Base-by-base conservation (phyloP, 2,329 filamentous ascomycete species). In the Mollisiaceae sp. region DNA sequence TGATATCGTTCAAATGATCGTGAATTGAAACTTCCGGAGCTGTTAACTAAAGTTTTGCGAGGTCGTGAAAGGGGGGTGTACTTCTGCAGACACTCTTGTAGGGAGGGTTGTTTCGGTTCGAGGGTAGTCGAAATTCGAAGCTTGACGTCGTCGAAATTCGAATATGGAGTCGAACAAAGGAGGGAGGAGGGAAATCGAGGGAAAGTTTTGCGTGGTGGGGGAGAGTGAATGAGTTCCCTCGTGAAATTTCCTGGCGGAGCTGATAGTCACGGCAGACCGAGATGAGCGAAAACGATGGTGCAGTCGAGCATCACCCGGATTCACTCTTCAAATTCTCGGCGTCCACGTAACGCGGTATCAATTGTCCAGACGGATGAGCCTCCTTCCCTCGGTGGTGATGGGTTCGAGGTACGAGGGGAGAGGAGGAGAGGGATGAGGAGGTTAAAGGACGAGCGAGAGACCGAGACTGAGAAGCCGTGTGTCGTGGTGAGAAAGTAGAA, bases 191-290 rank as follows among this genome's bases (percentile, higher is more conserved):
- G 60, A 55, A 41, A 45, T 50, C 32, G 66, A 63, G 59, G 60
- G 54, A 32, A 38, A 38, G 55, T 18, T 59, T 24, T 14, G 65
- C 38, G 41, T 64, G 45, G 55, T 66, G 38, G 65, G 57, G 35
- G 59, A 60, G 50, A 54, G 58, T 39, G 55, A 60, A 67, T 65
- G 43, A n/a, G 38, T 36, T 36, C 56, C 24, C 35, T 36, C 9
- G 43, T 36, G 59, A 50, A 22, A 22, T 50, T 50, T 50, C 45
- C 45, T 24, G 45, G 45, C 39, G 65, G 63, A 67, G 65, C 47
- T 70, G 70, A 73, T 69, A 72, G 71, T 68, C 71, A 72, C 69
- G 69, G 69, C 70, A 67, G 64, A 70, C 67, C 69, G 68, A 70
- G 62, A 63, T 62, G 60, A 62, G 60, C 50, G 57, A 63, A 69